Evolutionary conservation across 2,329 filamentous ascomycete genomes (phyloP).

Genomic region (Dothideomycetes sp.): DNA sequence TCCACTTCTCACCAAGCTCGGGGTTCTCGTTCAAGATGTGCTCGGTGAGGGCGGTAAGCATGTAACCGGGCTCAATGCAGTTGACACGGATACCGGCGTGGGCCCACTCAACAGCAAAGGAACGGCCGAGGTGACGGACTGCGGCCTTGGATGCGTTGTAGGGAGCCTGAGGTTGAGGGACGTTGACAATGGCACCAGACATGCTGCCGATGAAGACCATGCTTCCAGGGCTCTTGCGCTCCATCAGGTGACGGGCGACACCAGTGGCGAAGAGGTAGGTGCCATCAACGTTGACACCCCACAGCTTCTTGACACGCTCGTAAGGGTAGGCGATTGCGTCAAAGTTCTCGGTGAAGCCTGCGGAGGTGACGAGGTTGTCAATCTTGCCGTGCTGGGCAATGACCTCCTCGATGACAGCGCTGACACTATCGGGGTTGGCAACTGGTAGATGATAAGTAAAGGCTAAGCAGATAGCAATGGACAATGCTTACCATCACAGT

Average conservation of each 20-base stretch:
- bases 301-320: slow-evolving; percentile 85
- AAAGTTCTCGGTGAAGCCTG: slow-evolving; percentile 93
- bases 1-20: slow-evolving; percentile 83
- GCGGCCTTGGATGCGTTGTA: slow-evolving; percentile 93
- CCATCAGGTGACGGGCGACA: slow-evolving; percentile 82
- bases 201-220: slow-evolving; percentile 96
- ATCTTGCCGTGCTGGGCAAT: slow-evolving; percentile 63
- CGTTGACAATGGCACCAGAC: slow-evolving; percentile 87
- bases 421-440: slow-evolving; percentile 67
- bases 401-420: slow-evolving; percentile 59
- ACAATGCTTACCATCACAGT: slow-evolving; percentile 47
- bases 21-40: slow-evolving; percentile 93
- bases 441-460: slow-evolving; percentile 33
- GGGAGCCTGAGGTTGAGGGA: slow-evolving; percentile 84
- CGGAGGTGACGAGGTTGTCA: slow-evolving; percentile 88
- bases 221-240: slow-evolving; percentile 64
- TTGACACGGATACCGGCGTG: slow-evolving; percentile 81
- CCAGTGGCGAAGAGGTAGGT: slow-evolving; percentile 80
- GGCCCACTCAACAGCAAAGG: slow-evolving; percentile 90
- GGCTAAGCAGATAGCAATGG: neutral
- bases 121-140: slow-evolving; percentile 76
- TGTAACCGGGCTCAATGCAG: slow-evolving; percentile 89
- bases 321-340: slow-evolving; percentile 84
- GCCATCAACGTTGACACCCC: slow-evolving; percentile 87
- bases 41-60: slow-evolving; percentile 76